Percentiles rank a stretch among this genome's conserved stretches.
Conservation (phyloP, 2,329 filamentous ascomycete genomes). For the Didymella exigua region DNA sequence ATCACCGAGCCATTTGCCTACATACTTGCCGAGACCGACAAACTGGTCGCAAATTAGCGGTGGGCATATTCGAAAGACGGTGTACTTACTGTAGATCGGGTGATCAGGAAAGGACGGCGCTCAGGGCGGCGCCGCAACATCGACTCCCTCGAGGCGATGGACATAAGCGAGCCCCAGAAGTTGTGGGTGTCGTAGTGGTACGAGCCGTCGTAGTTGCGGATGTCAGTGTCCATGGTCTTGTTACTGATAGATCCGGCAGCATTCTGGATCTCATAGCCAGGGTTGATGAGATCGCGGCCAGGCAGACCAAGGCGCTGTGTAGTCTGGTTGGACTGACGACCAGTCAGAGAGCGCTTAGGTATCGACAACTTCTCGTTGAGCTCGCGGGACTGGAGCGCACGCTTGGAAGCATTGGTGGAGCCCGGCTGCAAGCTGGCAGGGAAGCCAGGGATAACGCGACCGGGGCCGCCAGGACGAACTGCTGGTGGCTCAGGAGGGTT, state of each 20-base stretch:
- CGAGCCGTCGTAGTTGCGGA: conserved; percentile 70
- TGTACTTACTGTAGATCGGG: conserved; percentile 63
- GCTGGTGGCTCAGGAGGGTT: conserved; percentile 68
- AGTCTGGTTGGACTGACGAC: conserved; percentile 42
- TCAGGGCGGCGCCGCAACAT: conserved; percentile 69
- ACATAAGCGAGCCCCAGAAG: conserved; percentile 78
- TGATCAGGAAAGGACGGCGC: conserved; percentile 72
- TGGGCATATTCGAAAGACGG: neutral
- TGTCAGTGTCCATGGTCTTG: conserved; percentile 65
- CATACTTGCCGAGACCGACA: conserved; percentile 68
- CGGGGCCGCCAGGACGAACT: conserved; percentile 62
- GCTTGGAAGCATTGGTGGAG: conserved; percentile 20
- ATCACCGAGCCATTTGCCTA: conserved; percentile 66
- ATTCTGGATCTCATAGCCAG: conserved; percentile 70
- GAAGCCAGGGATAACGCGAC: conserved; percentile 71
- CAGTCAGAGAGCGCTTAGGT: conserved; percentile 20
- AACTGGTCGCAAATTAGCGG: conserved; percentile 51
- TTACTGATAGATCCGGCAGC: conserved; percentile 49
- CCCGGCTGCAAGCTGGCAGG: conserved; percentile 69
- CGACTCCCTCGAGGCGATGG: conserved; percentile 65
- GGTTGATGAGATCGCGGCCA: conserved; percentile 67
- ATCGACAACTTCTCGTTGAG: conserved; percentile 2
- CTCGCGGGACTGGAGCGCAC: conserved; percentile 14
- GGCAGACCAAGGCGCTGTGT: conserved; percentile 60
- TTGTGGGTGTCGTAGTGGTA: conserved; percentile 78